Base-by-base conservation (phyloP, 441 rosid species). In the Corymbia calophylla region DNA sequence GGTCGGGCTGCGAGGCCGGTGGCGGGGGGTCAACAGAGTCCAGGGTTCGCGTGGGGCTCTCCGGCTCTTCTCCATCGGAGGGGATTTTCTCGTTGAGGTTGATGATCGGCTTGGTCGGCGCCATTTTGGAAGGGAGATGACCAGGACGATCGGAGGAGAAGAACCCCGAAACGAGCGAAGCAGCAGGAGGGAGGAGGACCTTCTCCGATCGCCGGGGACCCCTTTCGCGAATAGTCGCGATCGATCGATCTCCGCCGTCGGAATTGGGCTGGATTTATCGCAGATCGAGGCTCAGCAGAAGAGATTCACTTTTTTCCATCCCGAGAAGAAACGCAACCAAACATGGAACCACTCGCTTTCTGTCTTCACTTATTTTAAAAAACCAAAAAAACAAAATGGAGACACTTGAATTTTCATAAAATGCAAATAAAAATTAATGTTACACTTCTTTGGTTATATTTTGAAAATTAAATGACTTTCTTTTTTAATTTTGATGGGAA, bases 81-180 rank as follows among this genome's bases (percentile, higher is more conserved):
- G 91, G 86, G 44, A 80, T 87, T 85, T 88, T 90, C 32, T 88
- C 92, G 81, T 53, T 86, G 66, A 93, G 93, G 81, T 92, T 94
- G 48, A 90, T 91, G 31, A 93, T 85, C 18, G 53, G 84, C 84
- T 87, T 89, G 87, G 90, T 90, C 90, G 95, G 94, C 96, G 95
- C 94, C 96, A 95, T 95, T 31, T 12, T 29, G 68, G 19, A 73
- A 21, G 48, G 64, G 39, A 31, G 62, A 29, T 39, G 49, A 3
- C 2, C 21, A 7, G 82, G 25, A 35, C 48, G 49, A 73, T 73
- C 82, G 64, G 64, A 58, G 64, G 82, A 73, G 29, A n/a, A 21
- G 82, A 84, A 17, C 27, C 84, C 51, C 6, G 84, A 77, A 44
- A 44, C 51, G 4, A 77, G 84, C 2, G 51, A 25, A 44, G 53